phyloP scores from a whole-genome alignment of 106 monocot genomes.

The Dactylorhiza incarnata region DNA sequence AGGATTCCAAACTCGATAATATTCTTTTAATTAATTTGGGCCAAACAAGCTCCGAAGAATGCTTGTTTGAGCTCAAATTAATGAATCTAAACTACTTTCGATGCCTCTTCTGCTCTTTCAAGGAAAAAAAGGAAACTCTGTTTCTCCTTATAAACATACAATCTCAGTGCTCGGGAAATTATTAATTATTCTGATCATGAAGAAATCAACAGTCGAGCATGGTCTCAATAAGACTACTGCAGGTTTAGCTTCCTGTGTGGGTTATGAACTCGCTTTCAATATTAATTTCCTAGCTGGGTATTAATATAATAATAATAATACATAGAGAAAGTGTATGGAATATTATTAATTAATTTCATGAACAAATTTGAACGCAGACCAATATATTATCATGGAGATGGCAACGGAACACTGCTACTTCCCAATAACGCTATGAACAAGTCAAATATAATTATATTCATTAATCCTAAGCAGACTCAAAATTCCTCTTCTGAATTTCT shows the following conservation, averaged over 20 bases:
- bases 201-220: too few relatives aligned
- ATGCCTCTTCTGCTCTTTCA: too few relatives aligned
- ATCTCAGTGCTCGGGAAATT: background rate
- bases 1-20: too few relatives aligned
- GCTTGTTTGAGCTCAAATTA: too few relatives aligned
- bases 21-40: too few relatives aligned
- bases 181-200: too few relatives aligned
- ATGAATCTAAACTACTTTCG: too few relatives aligned
- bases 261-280: background rate
- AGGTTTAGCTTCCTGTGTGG: background rate
- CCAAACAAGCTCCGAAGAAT: too few relatives aligned
- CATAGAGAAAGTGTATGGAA: too few relatives aligned
- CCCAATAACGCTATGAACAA: background rate
- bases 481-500: background rate
- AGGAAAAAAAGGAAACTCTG: too few relatives aligned
- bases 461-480: background rate
- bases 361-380: constrained; percentile 3
- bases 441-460: background rate
- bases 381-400: background rate
- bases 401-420: background rate
- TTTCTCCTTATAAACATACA: constrained; percentile 7
- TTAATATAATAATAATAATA: too few relatives aligned
- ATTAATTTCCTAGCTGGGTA: too few relatives aligned
- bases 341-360: background rate
- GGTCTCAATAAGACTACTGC: background rate